Base-by-base conservation (phyloP, 495 filamentous ascomycete genomes). In the Talaromyces ruber region DNA sequence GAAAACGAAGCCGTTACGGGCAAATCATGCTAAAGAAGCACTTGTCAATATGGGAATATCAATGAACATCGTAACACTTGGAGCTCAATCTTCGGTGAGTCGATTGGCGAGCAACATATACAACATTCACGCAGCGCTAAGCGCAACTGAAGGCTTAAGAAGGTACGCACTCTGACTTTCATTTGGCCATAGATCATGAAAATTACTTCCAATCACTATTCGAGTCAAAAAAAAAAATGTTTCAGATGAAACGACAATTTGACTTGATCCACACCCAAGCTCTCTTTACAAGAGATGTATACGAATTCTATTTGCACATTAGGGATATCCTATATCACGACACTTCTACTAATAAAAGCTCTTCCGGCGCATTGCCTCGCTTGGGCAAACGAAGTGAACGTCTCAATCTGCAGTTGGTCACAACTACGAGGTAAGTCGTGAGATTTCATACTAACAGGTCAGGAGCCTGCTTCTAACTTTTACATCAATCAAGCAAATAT, bases 331-430 rank as follows among this genome's bases (percentile, higher is more conserved):
- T 47, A 47, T 47, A 47, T 47, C n/a, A 21, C 9, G 7, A 6
- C 43, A 18, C 18, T 47, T 47, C 43, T 47, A 47, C 18, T 21
- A 21, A n/a, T 47, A 2, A 6, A 4, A 21, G 43, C 16, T 47
- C 43, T n/a, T 22, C 43, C 43, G 7, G 18, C 43, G 8, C 21
- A 47, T 47, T 47, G 43, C 6, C 16, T 61, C 8, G 6, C n/a
- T 45, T 61, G 59, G 59, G n/a, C 28, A 9, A 62, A 57, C 21
- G 51, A 62, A 57, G 60, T 56, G n/a, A 81, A 77, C 65, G 72
- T 79, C 9, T 81, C 76, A n/a, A 74, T 84, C 63, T 86, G 83
- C 63, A 62, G 68, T 28, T 86, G 83, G 83, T 22, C 69, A n/a
- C 64, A 68, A 28, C 72, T 76, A 62, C 71, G 83, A 76, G 77